phyloP scores from a whole-genome alignment of 1,139 yeast genomes.

The Debaryomyces coudertii region DNA sequence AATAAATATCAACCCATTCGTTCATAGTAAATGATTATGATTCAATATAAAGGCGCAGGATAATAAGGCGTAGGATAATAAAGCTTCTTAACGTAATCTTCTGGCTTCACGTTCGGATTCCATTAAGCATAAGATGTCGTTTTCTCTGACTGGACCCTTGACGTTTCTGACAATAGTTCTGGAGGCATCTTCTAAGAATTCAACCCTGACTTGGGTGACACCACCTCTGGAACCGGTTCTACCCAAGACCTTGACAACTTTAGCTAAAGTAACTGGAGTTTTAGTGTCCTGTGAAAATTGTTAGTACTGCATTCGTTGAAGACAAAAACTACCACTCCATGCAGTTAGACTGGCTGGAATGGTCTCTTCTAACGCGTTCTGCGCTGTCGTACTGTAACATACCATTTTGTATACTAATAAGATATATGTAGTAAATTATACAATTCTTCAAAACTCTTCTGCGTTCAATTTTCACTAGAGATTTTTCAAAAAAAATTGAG shows the following conservation, averaged over 20 bases:
- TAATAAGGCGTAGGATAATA: slow-evolving; percentile 8
- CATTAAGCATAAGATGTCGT: slow-evolving; percentile 98
- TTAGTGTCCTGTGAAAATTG: slow-evolving; percentile 61
- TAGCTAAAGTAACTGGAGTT: slow-evolving; percentile 98
- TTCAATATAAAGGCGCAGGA: slow-evolving; percentile 5
- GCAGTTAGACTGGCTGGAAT: background rate
- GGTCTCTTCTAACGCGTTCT: background rate
- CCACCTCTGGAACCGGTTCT: slow-evolving; percentile 99
- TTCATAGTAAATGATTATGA: slow-evolving; percentile 8
- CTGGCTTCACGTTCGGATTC: slow-evolving; percentile 99
- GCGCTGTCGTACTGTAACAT: slow-evolving; percentile 17
- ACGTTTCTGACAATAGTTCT: slow-evolving; percentile 99
- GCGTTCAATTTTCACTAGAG: slow-evolving; percentile 3
- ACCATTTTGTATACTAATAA: slow-evolving; percentile 26
- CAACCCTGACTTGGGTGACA: slow-evolving; percentile 99
- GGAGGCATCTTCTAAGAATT: slow-evolving; percentile 97
- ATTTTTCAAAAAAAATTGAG: slow-evolving; percentile 11
- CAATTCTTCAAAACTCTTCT: slow-evolving; percentile 7
- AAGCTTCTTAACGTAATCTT: slow-evolving; percentile 52
- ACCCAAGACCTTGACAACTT: slow-evolving; percentile 99
- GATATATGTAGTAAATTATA: slow-evolving; percentile 10
- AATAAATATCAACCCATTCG: slow-evolving; percentile 5
- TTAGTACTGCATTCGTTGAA: background rate
- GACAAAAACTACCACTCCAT: too few species aligned
- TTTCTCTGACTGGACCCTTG: slow-evolving; percentile 99